Percentiles rank a stretch among this genome's conserved stretches.
Evolutionary conservation across 176 grass and related monocot species (phyloP).

Genomic region (Rhipidocladum racemiflorum): DNA sequence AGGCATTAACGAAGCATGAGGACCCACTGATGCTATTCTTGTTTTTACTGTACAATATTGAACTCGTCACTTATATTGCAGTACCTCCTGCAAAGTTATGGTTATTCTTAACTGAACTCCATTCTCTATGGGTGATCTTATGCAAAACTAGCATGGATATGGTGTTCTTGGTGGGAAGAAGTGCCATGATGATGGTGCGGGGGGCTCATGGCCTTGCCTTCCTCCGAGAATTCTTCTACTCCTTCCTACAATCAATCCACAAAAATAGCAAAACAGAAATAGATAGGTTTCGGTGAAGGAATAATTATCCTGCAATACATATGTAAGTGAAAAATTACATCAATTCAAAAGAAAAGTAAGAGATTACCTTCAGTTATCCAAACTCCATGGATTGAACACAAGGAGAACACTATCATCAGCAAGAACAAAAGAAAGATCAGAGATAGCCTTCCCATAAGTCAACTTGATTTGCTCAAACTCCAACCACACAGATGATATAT

Average conservation of each 20-base stretch:
- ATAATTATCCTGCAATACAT: background rate
- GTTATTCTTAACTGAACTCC: background rate
- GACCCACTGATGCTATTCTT: background rate
- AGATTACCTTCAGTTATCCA: background rate
- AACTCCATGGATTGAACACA: background rate
- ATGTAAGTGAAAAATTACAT: background rate
- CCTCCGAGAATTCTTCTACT: background rate
- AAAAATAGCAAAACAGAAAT: background rate
- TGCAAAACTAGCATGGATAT: background rate
- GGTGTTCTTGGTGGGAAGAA: background rate
- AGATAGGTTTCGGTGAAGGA: background rate
- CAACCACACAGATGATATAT: background rate
- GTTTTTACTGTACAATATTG: background rate
- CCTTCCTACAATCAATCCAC: background rate
- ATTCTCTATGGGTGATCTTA: background rate
- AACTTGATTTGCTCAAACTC: background rate
- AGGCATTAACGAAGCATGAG: background rate
- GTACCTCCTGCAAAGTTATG: background rate
- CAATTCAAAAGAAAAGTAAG: background rate
- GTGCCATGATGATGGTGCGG: background rate
- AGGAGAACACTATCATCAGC: background rate
- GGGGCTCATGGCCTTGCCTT: background rate
- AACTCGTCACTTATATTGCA: background rate
- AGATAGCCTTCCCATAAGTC: background rate
- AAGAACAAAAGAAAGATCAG: background rate